A percentile compares a stretch with the other conserved stretches of the same genome.
Conservation (phyloP, 352 stramenopile species). For the Saprolegnia parasitica region DNA sequence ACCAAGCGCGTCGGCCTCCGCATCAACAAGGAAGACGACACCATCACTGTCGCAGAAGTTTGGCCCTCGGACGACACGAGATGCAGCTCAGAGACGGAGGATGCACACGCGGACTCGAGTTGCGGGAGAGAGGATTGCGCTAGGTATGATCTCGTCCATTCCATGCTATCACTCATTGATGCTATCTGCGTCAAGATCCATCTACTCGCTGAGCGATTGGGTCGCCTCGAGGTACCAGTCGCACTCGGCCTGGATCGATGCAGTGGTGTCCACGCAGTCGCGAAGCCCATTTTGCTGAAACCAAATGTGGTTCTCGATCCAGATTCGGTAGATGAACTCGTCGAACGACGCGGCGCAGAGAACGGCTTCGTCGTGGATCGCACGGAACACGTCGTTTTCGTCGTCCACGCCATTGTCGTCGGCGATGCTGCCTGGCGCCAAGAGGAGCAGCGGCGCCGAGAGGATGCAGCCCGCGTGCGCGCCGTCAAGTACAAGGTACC, state of each 20-base stretch:
- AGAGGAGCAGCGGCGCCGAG: neutral
- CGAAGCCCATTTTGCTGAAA: neutral
- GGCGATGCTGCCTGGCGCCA: neutral
- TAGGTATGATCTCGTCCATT: too few species aligned
- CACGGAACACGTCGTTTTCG: neutral
- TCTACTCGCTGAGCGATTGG: neutral
- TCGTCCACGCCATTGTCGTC: neutral
- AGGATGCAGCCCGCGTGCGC: constrained; percentile 1
- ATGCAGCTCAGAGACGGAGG: too few species aligned
- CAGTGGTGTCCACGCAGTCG: neutral
- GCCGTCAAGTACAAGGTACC: constrained; percentile 23
- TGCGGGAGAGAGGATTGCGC: too few species aligned
- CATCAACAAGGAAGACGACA: too few species aligned
- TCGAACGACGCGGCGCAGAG: constrained; percentile 6
- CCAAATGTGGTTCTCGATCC: constrained; percentile 28
- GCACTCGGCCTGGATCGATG: neutral
- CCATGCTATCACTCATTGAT: too few species aligned
- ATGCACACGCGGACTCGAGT: too few species aligned
- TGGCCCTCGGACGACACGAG: too few species aligned
- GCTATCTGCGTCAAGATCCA: too few species aligned
- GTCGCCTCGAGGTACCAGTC: neutral
- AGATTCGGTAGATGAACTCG: constrained; percentile 17
- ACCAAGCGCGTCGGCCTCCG: neutral
- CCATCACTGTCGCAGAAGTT: too few species aligned
- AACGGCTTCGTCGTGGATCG: constrained; percentile 4